Evolutionary conservation across 176 grass and related monocot species (phyloP).

Genomic region (Raddia distichophylla): DNA sequence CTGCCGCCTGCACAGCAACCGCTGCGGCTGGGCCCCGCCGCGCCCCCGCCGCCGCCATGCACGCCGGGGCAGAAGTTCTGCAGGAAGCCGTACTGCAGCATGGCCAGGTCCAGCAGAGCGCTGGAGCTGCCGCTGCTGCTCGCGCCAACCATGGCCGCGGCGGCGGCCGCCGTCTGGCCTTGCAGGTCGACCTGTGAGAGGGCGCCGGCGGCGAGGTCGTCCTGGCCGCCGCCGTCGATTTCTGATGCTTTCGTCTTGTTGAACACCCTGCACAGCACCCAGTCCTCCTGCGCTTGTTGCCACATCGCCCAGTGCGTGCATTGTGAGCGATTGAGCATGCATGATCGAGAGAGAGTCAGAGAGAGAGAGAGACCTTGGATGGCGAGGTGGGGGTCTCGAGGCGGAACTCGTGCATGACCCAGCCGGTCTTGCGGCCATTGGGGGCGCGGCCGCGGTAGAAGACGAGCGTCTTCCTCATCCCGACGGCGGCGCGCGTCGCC

Average conservation of each 20-base stretch:
- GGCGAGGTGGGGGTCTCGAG: conserved; percentile 50
- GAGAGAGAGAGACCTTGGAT: conserved; percentile 19
- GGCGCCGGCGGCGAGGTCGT: not conserved
- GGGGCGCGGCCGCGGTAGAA: conserved; percentile 75
- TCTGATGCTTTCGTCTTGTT: conserved; percentile 53
- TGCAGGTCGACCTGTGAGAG: too few relatives aligned
- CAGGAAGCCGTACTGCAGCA: conserved; percentile 41
- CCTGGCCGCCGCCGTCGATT: not conserved
- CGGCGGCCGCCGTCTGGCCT: not conserved
- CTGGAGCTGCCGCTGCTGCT: not conserved
- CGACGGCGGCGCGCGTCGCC: conserved; percentile 36
- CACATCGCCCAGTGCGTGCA: not conserved
- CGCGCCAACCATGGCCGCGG: not conserved
- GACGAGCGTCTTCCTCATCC: conserved; percentile 83
- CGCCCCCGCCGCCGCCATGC: not conserved
- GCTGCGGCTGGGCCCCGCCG: not conserved
- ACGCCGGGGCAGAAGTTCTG: not conserved
- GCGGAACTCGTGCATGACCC: conserved; percentile 89
- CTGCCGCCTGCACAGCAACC: not conserved
- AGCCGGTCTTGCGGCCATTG: conserved; percentile 57
- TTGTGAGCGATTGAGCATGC: not conserved
- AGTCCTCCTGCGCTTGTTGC: conserved; percentile 56
- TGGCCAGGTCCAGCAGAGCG: conserved; percentile 5
- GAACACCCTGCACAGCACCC: conserved; percentile 77
- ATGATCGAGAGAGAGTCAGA: not conserved